These are phyloP conservation scores for Sclerotinia spermophila DNA, from an alignment of 2,329 filamentous ascomycete species.

Conservation along the genomic window DNA sequence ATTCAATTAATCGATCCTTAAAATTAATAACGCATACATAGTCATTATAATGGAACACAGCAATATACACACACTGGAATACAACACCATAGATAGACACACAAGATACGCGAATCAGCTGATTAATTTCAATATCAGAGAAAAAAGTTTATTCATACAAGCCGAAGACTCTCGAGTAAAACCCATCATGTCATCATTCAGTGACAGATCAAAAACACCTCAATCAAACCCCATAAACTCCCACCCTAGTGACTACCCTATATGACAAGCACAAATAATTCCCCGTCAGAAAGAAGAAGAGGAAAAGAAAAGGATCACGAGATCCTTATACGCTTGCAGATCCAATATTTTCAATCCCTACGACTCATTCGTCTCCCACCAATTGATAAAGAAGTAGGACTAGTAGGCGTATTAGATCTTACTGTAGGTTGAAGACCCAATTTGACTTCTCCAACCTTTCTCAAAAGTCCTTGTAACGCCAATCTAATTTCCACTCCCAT, in stretches of 20 bases:
- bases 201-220: constrained; percentile 8
- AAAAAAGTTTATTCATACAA: constrained; percentile 18
- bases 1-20: not conserved
- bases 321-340: not conserved
- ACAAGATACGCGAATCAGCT: not conserved
- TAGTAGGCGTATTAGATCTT: constrained; percentile 23
- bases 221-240: constrained; percentile 10
- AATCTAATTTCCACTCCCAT: constrained; percentile 74
- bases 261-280: constrained; percentile 17
- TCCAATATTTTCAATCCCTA: constrained; percentile 9
- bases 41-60: accelerated
- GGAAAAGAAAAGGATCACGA: not conserved
- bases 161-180: constrained; percentile 6
- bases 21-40: not conserved
- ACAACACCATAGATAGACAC: not conserved
- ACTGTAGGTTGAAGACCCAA: constrained; percentile 42
- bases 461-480: constrained; percentile 72
- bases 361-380: constrained; percentile 24
- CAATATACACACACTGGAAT: accelerated
- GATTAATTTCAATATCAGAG: not conserved
- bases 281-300: constrained; percentile 2
- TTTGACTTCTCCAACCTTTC: constrained; percentile 76
- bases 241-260: constrained; percentile 1
- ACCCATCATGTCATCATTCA: constrained; percentile 2
- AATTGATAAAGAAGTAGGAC: constrained; percentile 27